Evolutionary conservation across 2,329 filamentous ascomycete genomes (phyloP).

Genomic region (Arthroderma sp.): DNA sequence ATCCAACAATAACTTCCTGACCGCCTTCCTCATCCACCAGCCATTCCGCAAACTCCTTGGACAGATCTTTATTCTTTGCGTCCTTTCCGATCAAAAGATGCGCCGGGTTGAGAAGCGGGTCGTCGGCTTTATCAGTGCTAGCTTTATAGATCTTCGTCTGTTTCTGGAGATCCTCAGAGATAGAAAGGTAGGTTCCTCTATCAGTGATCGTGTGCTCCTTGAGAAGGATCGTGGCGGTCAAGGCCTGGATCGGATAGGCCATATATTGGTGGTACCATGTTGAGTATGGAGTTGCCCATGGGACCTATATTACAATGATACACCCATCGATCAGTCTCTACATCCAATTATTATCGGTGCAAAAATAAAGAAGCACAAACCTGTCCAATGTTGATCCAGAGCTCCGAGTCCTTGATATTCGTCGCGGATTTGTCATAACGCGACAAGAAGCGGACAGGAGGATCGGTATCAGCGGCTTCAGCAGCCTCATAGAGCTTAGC

Average conservation of each 20-base stretch:
- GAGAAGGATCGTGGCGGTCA: slow-evolving; percentile 29
- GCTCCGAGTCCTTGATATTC: slow-evolving; percentile 35
- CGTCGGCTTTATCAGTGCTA: slow-evolving; percentile 24
- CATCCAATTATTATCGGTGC: neutral
- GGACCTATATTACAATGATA: slow-evolving; percentile 17
- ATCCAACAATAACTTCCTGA: slow-evolving; percentile 25
- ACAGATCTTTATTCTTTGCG: slow-evolving; percentile 22
- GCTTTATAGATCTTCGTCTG: slow-evolving; percentile 19
- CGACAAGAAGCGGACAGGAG: slow-evolving; percentile 30
- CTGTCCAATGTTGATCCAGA: slow-evolving; percentile 37
- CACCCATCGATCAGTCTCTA: neutral
- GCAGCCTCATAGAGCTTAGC: slow-evolving; percentile 23
- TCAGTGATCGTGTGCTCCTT: slow-evolving; percentile 38
- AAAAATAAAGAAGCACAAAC: slow-evolving; percentile 6
- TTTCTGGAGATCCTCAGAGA: slow-evolving; percentile 22
- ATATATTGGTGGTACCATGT: slow-evolving; percentile 38
- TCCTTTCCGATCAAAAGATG: slow-evolving; percentile 28
- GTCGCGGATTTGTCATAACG: slow-evolving; percentile 39
- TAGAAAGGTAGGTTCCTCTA: slow-evolving; percentile 32
- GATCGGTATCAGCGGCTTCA: slow-evolving; percentile 19
- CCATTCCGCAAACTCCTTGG: slow-evolving; percentile 29
- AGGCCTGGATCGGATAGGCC: slow-evolving; percentile 34
- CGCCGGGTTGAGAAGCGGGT: slow-evolving; percentile 33
- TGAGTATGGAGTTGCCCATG: slow-evolving; percentile 33
- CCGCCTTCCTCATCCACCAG: slow-evolving; percentile 19